phyloP scores from a whole-genome alignment of 768 basidiomycete genomes.

The Sutorius australiensis region DNA sequence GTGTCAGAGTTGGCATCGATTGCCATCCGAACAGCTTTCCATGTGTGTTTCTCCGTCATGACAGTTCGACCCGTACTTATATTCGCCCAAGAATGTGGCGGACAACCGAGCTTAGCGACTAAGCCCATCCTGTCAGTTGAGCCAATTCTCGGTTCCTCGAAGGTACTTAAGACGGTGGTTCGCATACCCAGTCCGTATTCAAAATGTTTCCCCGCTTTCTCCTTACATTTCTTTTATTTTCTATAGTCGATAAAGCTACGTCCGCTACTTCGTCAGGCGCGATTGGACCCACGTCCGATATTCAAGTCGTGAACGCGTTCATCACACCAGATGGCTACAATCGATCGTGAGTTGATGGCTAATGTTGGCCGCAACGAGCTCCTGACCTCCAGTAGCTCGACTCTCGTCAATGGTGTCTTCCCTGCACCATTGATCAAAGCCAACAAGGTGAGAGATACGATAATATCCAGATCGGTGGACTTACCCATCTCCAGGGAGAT shows the following conservation, averaged over 20 bases:
- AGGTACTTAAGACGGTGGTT: too few species aligned
- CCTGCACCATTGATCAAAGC: constrained; percentile 46
- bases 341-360: constrained; percentile 29
- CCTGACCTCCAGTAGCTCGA: constrained; percentile 29
- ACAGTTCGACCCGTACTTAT: too few species aligned
- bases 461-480: background rate
- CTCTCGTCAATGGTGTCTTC: constrained; percentile 41
- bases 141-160: too few species aligned
- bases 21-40: too few species aligned
- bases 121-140: too few species aligned
- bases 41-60: too few species aligned
- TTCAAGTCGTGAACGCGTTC: constrained; percentile 35
- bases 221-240: constrained; percentile 9
- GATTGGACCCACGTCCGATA: constrained; percentile 20
- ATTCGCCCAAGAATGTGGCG: too few species aligned
- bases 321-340: constrained; percentile 49
- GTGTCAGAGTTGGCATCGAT: too few species aligned
- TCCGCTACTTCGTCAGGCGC: background rate
- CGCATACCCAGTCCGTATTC: too few species aligned
- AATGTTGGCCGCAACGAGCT: background rate
- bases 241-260: background rate
- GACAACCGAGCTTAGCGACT: too few species aligned
- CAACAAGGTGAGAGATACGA: constrained; percentile 25
- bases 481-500: constrained; percentile 31
- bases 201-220: constrained; percentile 5